Base-by-base conservation (phyloP, 2,329 filamentous ascomycete genomes). In the Ascochyta koolunga region DNA sequence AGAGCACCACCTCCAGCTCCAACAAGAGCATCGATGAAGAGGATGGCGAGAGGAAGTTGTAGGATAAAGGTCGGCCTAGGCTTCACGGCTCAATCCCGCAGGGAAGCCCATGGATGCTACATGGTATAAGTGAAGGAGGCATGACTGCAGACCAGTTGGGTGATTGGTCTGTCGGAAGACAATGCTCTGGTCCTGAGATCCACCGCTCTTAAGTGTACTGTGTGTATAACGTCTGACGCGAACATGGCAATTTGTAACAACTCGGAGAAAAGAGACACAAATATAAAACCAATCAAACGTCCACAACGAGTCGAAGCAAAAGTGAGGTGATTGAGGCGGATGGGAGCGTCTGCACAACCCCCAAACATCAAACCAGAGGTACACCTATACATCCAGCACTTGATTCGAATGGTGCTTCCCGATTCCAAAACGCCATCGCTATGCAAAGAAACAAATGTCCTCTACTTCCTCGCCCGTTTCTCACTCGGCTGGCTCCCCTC, bases 21-120 rank as follows among this genome's bases (percentile, higher is more conserved):
- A 64, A 67, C 52, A 82, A 82, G 67, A 89, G 84, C 70, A 77
- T 84, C 62, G 81, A 83, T 47, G 81, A 84, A 61, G 82, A 84
- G 65, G 79, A 82, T 56, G 62, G 72, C 35, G 63, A 59, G 54
- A 82, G 81, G 73, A 79, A 78, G 62, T 65, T 74, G 64, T 80
- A 77, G 69, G 41, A 54, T 39, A 22, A 37, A 16, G 9, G 27
- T 27, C 19, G 11, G 16, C 18, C 48, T 40, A 53, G 48, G 43
- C 38, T 45, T 39, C 33, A 50, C 41, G 46, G 49, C 40, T 52
- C 44, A 48, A 52, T 49, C 48, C 48, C 48, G 44, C 41, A 47
- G 33, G 40, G 59, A 45, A 54, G 53, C 47, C 42, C 29, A 47
- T 21, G 37, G 10, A 43, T 59, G 36, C 33, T 36, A 47, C 57